A percentile compares a stretch with the other conserved stretches of the same genome.
phyloP scores from a whole-genome alignment of 176 grass and related monocot species.

The Calamus simplicifolius region DNA sequence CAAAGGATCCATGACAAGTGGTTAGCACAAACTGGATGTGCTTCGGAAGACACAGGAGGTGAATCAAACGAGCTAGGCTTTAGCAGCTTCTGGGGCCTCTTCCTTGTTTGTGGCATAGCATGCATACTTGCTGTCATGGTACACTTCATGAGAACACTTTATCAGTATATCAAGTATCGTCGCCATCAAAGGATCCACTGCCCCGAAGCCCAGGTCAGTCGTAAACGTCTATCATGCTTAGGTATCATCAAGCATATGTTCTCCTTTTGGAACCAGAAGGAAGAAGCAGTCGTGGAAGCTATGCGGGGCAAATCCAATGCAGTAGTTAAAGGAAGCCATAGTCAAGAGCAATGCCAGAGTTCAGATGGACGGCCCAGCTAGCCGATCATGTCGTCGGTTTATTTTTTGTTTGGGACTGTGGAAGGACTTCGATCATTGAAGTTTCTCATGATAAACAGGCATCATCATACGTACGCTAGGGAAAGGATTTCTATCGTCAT shows the following conservation, averaged over 20 bases:
- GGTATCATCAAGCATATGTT: slow-evolving; percentile 57
- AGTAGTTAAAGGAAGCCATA: too few species aligned
- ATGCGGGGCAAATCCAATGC: slow-evolving; percentile 58
- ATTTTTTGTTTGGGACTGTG: slow-evolving; percentile 4
- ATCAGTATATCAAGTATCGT: slow-evolving; percentile 52
- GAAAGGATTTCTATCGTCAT: too few species aligned
- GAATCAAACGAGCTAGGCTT: slow-evolving; percentile 39
- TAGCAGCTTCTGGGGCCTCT: slow-evolving; percentile 75
- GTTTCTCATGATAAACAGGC: too few species aligned
- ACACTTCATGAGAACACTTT: slow-evolving; percentile 47
- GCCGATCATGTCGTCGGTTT: slow-evolving; percentile 1
- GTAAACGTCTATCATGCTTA: slow-evolving; percentile 33
- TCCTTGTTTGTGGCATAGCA: slow-evolving; percentile 62
- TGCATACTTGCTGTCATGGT: slow-evolving; percentile 56
- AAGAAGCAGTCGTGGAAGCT: slow-evolving; percentile 55
- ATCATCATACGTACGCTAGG: too few species aligned
- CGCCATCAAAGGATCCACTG: slow-evolving; percentile 15
- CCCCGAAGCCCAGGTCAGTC: slow-evolving; percentile 21
- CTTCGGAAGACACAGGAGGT: slow-evolving; percentile 9
- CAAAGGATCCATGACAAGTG: slow-evolving; percentile 96
- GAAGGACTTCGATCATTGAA: slow-evolving; percentile 10
- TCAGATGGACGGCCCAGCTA: slow-evolving; percentile 8
- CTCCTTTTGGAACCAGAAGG: slow-evolving; percentile 79
- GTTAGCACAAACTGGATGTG: slow-evolving; percentile 36
- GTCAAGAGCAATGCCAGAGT: slow-evolving; percentile 6